Evolutionary conservation across 257 asterid species (phyloP), one percentile per base, ranked within the genome.

Genomic region (Ilex aquifolium): DNA sequence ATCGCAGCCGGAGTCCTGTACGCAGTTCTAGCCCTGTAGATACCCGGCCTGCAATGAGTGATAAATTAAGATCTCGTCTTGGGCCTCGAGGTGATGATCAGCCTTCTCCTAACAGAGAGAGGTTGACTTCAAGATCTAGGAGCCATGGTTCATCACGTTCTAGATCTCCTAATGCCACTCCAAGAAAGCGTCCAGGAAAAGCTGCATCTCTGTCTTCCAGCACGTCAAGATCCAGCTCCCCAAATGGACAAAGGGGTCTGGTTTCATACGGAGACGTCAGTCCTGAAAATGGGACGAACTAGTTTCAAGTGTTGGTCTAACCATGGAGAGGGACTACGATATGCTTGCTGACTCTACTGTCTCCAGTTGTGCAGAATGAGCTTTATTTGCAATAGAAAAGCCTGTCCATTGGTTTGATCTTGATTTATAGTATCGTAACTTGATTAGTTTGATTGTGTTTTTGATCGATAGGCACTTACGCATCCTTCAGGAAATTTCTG

Each of bases 231-330:
- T 80, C 95, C 68, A 83, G 85, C 82, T 86, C 90, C 40, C 73
- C 88, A 13, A 74, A 51, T 46, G 86, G 76, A 55, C 83, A 57
- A 57, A 79, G 93, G 57, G 95, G 95, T 46, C 72, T 88, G 62
- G 97, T 91, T 56, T 88, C 96, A 0, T 91, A 91, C 44, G 95
- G 74, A 7, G 97, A 91, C 63, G 31, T 86, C 65, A 88, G 96
- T 69, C 88, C 95, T 9, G 74, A 67, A 27, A 76, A 75, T 53
- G 85, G 79, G 59, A 27, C 71, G 48, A 69, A 65, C 65, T 82
- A 79, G 75, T 62, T 36, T 36, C 8, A 36, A 36, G 42, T 36
- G 8, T 4, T 36, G 5, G 42, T 36, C 42, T 36, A 36, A 21
- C 42, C 42, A 8, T 36, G 42, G 42, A 36, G 42, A 36, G 8